Conservation (phyloP, 2,329 filamentous ascomycete genomes). For the Colletotrichum noveboracense region DNA sequence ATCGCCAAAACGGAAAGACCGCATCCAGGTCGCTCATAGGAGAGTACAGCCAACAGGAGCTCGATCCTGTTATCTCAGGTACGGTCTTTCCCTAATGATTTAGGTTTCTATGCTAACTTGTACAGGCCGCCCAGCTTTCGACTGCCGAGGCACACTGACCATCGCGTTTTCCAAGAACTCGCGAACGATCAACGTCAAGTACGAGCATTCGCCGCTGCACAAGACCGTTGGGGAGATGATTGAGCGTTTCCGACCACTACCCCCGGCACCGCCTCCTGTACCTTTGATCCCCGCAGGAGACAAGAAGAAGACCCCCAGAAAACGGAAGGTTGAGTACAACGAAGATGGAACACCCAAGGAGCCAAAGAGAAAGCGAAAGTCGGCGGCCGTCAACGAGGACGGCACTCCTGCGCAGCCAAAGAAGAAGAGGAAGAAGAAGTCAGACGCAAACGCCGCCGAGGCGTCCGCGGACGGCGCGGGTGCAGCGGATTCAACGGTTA, state of each 20-base stretch:
- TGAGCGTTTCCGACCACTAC: conserved; percentile 51
- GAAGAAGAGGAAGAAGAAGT: conserved; percentile 1
- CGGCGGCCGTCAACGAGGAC: conserved; percentile 15
- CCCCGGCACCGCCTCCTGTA: conserved; percentile 32
- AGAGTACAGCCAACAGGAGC: conserved; percentile 53
- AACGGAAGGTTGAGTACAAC: conserved; percentile 22
- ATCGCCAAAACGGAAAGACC: conserved; percentile 48
- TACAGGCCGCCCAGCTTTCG: conserved; percentile 61
- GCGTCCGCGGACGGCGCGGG: not conserved
- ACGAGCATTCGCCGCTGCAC: conserved; percentile 63
- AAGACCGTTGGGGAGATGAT: conserved; percentile 57
- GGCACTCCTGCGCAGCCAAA: conserved; percentile 24
- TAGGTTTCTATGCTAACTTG: not conserved
- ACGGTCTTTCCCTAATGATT: conserved; percentile 22
- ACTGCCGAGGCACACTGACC: conserved; percentile 58
- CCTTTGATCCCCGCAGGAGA: conserved; percentile 23
- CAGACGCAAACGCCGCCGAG: not conserved
- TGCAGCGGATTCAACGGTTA: not conserved
- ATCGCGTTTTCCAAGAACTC: conserved; percentile 54
- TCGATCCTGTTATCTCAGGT: conserved; percentile 52
- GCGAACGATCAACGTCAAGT: conserved; percentile 55
- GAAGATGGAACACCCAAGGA: not conserved
- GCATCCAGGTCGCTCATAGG: conserved; percentile 46
- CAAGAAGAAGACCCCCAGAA: conserved; percentile 32
- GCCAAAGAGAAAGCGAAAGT: conserved; percentile 17